Percentiles rank a stretch among this genome's conserved stretches.
These are phyloP conservation scores for Proliferodiscus dingleyae DNA, from an alignment of 2,329 filamentous ascomycete genomes.

Conservation along the genomic window DNA sequence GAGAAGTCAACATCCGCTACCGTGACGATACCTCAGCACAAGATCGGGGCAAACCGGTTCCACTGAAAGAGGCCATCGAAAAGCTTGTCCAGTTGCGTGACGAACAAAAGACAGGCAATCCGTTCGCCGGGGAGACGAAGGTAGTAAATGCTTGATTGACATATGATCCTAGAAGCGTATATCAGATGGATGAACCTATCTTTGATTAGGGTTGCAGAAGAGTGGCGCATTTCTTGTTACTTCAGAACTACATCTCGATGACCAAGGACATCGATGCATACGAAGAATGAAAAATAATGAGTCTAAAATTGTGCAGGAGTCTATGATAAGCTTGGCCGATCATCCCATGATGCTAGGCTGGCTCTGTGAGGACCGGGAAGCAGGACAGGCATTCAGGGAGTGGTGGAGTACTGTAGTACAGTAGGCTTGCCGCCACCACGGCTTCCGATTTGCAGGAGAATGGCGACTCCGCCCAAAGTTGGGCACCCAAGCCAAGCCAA, in stretches of 20 bases:
- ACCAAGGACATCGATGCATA: no score
- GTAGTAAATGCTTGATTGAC: conserved; percentile 4
- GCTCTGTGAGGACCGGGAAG: no score
- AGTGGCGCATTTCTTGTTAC: not conserved
- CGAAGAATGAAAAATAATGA: no score
- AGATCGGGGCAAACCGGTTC: conserved; percentile 54
- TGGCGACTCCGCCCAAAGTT: no score
- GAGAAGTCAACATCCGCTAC: conserved; percentile 59
- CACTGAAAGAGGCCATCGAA: conserved; percentile 51
- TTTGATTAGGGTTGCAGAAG: not conserved
- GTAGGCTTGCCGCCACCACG: no score
- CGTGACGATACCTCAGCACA: conserved; percentile 59
- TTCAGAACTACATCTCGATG: no score
- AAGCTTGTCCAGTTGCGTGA: conserved; percentile 49
- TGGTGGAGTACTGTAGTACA: not conserved
- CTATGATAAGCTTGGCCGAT: no score
- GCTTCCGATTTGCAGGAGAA: not conserved
- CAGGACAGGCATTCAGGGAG: not conserved
- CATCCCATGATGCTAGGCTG: no score
- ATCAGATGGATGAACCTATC: not conserved
- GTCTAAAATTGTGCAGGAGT: no score
- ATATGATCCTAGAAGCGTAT: not conserved
- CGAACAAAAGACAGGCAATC: conserved; percentile 37
- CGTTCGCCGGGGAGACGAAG: conserved; percentile 31
- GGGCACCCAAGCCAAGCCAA: no score